Conservation (phyloP, 768 basidiomycete species). For the Russula compacta region DNA sequence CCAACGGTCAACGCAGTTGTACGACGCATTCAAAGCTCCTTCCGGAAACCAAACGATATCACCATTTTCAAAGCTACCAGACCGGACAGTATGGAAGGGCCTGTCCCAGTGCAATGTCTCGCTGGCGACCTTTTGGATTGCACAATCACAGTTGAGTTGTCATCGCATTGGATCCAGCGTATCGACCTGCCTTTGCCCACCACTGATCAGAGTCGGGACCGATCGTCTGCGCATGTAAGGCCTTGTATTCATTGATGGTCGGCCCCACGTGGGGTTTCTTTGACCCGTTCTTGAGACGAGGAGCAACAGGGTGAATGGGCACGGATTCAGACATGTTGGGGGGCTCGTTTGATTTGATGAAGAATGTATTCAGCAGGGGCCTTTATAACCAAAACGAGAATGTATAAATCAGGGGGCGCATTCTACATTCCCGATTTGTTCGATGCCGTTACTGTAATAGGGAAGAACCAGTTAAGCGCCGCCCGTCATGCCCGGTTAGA, state of each 20-base stretch:
- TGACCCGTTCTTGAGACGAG: conserved; percentile 52
- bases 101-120: conserved; percentile 80
- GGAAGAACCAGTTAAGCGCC: background rate
- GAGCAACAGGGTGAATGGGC: conserved; percentile 62
- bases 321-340: conserved; percentile 24
- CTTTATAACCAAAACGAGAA: too few species aligned
- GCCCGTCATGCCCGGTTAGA: background rate
- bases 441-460: background rate
- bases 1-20: conserved; percentile 98
- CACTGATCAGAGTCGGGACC: conserved; percentile 73
- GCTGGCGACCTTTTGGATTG: conserved; percentile 45
- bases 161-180: background rate
- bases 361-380: too few species aligned
- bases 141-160: background rate
- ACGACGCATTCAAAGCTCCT: conserved; percentile 83
- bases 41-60: conserved; percentile 97
- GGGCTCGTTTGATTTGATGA: background rate
- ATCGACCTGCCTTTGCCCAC: conserved; percentile 65
- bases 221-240: conserved; percentile 58
- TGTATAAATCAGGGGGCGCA: background rate
- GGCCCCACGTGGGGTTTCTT: conserved; percentile 77
- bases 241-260: conserved; percentile 62
- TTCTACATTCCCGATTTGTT: background rate
- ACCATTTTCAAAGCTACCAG: conserved; percentile 75
- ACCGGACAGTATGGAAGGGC: conserved; percentile 78